phyloP scores from a whole-genome alignment of 2,329 filamentous ascomycete species.

The Trichoderma hamatum region DNA sequence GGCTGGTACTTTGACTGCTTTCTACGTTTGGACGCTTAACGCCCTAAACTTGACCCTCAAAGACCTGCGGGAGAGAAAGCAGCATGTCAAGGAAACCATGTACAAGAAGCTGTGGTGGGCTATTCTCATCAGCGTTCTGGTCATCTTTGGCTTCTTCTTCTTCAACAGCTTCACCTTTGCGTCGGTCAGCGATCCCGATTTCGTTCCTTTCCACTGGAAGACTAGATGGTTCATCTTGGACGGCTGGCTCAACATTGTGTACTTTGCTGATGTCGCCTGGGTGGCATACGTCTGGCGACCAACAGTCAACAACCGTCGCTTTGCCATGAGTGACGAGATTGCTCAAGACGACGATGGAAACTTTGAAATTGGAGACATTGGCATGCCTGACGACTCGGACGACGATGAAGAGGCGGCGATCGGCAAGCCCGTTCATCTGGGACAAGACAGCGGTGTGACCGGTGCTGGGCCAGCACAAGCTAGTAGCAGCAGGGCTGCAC shows the following conservation, averaged over 20 bases:
- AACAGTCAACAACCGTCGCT: constrained; percentile 93
- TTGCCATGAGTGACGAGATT: constrained; percentile 99
- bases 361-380: constrained; percentile 93
- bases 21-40: constrained; percentile 98
- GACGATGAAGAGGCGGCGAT: constrained; percentile 55
- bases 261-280: constrained; percentile 89
- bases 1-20: constrained; percentile 88
- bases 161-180: constrained; percentile 96
- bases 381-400: constrained; percentile 68
- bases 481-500: constrained; percentile 21
- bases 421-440: constrained; percentile 41
- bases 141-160: constrained; percentile 98
- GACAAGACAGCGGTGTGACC: constrained; percentile 35
- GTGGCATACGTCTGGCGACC: constrained; percentile 96
- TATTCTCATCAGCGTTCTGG: constrained; percentile 86
- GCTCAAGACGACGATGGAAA: constrained; percentile 95
- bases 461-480: constrained; percentile 33
- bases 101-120: constrained; percentile 99
- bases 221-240: constrained; percentile 96
- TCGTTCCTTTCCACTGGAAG: constrained; percentile 96
- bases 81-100: constrained; percentile 91
- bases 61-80: constrained; percentile 91
- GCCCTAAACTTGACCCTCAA: constrained; percentile 94
- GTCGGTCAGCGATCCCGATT: constrained; percentile 79
- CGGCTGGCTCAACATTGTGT: constrained; percentile 96